Base-by-base conservation (phyloP, 2,329 filamentous ascomycete species). In the Curvularia sp. region DNA sequence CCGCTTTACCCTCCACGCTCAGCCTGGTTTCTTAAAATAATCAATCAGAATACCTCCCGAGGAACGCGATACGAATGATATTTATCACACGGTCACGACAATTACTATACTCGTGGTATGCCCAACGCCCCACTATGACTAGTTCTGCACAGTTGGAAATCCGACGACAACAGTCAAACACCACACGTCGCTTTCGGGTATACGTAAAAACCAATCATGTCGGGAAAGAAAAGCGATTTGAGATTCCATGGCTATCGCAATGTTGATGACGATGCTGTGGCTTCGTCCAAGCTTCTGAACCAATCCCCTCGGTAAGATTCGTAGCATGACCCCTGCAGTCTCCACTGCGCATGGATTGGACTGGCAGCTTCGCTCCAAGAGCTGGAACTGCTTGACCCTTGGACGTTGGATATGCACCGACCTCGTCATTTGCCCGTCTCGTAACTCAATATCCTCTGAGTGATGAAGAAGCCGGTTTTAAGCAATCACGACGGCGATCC, bases 41-140 rank as follows among this genome's bases (percentile, higher is more conserved):
- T 30, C 5, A 5, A 50, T 28, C 35, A 20, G 15, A 15, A 30
- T 41, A 12, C 10, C 35, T 13, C 35, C 12, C 28, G 31, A 24
- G 30, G 35, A 24, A 28, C 18, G 24, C 7, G 9, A 41, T 5
- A 22, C n/a, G 20, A 22, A 41, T 50, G 35, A 41, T 22, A 35
- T 50, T 4, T n/a, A 22, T 48, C 12, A 7, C 18, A 33, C 7
- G 28, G 30, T 12, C 30, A 33, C 18, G 44, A 22, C 12, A 48
- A 33, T 31, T 18, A 35, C 12, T 4, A 15, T 35, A n/a, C 20
- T 31, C 12, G 18, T 48, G 20, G 18, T 13, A 9, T 33, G 28
- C 44, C 44, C 44, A 48, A 33, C 7, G 44, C 44, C 44, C 44
- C 44, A 48, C 44, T 28, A 48, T 12, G n/a, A 48, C 18, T 3